Evolutionary conservation across 768 basidiomycete species (phyloP).

Genomic region (Strobilomyces echinocephalus): DNA sequence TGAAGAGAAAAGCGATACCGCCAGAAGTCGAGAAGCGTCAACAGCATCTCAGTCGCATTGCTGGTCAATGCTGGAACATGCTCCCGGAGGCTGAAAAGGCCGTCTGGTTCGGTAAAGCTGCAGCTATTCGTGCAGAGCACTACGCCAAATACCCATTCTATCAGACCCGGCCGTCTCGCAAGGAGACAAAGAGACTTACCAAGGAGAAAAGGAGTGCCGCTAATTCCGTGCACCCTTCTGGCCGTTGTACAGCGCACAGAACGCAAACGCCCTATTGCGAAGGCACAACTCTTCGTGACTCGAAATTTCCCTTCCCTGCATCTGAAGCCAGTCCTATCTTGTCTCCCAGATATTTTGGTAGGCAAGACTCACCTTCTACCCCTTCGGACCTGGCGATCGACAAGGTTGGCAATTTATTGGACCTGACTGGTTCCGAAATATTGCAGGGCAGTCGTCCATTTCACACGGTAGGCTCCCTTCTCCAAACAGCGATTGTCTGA

Average conservation of each 20-base stretch:
- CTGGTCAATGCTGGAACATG: conserved; percentile 50
- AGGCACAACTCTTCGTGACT: conserved; percentile 6
- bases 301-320: conserved; percentile 1
- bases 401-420: conserved; percentile 10
- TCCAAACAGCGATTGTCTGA: conserved; percentile 2
- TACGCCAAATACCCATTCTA: conserved; percentile 26
- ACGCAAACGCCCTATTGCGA: conserved; percentile 13
- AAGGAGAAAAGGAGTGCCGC: conserved; percentile 29
- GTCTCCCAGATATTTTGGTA: neutral
- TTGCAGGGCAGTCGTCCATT: conserved; percentile 21
- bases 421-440: conserved; percentile 20
- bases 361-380: neutral
- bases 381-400: conserved; percentile 9
- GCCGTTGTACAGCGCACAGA: conserved; percentile 31
- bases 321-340: conserved; percentile 1
- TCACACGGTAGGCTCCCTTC: conserved; percentile 23
- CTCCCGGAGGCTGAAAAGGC: conserved; percentile 33
- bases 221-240: conserved; percentile 33
- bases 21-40: conserved; percentile 46
- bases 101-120: conserved; percentile 34
- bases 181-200: conserved; percentile 10
- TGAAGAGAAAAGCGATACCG: conserved; percentile 40
- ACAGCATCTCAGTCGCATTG: conserved; percentile 50
- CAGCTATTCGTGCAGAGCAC: conserved; percentile 25
- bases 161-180: conserved; percentile 27